Conservation (phyloP, 768 basidiomycete species). For the Cystobasidium onofrii region DNA sequence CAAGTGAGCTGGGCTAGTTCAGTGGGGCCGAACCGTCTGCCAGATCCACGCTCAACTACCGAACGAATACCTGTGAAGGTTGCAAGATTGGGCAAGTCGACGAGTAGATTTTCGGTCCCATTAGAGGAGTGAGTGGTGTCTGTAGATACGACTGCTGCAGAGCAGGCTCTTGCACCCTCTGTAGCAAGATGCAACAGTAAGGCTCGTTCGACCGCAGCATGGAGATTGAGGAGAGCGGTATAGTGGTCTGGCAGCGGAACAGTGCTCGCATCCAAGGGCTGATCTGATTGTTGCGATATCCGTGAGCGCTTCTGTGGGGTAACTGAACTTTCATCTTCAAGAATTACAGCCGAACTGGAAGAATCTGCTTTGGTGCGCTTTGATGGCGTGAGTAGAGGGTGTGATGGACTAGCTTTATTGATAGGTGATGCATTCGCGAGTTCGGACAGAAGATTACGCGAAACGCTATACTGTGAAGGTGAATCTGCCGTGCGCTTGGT, state of each 20-base stretch:
- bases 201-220: conserved; percentile 38
- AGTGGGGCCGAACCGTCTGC: conserved; percentile 34
- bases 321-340: not conserved
- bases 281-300: not conserved
- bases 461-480: not conserved
- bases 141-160: conserved; percentile 30
- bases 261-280: conserved; percentile 4
- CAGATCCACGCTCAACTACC: conserved; percentile 34
- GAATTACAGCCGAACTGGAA: not conserved
- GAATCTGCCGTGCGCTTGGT: not conserved
- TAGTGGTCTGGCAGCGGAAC: conserved; percentile 29
- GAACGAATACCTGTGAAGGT: conserved; percentile 2
- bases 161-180: conserved; percentile 26
- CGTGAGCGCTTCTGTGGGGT: not conserved
- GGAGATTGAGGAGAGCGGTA: conserved; percentile 36
- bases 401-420: not conserved
- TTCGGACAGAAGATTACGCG: not conserved
- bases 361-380: not conserved
- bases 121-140: not conserved
- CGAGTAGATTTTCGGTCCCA: conserved; percentile 22
- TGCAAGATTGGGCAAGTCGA: conserved; percentile 37
- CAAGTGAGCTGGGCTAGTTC: conserved; percentile 39
- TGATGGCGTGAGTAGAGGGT: conserved; percentile 21
- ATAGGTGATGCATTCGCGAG: not conserved
- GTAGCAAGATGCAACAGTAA: conserved; percentile 41